Conservation (phyloP, 83 land plant species). For the Picea abies region DNA sequence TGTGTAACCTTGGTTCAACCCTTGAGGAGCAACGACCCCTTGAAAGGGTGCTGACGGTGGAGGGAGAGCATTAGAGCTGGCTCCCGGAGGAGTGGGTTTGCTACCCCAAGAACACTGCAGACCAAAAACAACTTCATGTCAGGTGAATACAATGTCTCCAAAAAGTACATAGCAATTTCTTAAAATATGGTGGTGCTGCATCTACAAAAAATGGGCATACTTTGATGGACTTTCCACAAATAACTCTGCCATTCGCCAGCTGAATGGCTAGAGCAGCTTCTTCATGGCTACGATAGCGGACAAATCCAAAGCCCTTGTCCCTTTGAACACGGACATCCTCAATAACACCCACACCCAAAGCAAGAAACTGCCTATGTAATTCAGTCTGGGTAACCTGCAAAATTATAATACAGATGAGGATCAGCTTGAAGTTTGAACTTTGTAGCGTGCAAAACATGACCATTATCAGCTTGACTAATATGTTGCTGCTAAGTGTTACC, state of each 20-base stretch:
- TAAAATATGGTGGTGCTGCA: too few relatives aligned
- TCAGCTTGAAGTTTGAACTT: not conserved
- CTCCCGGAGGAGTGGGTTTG: slow-evolving; percentile 91
- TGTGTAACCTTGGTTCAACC: slow-evolving; percentile 38
- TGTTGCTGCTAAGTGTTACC: slow-evolving; percentile 27
- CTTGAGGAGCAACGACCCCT: slow-evolving; percentile 28
- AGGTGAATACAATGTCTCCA: too few relatives aligned
- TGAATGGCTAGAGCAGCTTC: slow-evolving; percentile 97
- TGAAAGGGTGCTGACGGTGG: slow-evolving; percentile 51
- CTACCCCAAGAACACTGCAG: slow-evolving; percentile 90
- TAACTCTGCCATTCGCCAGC: slow-evolving; percentile 76
- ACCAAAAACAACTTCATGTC: not conserved
- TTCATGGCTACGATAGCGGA: slow-evolving; percentile 90
- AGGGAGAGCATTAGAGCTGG: slow-evolving; percentile 68
- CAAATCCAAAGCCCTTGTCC: slow-evolving; percentile 99
- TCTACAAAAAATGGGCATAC: slow-evolving; percentile 27
- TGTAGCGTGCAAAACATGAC: not conserved
- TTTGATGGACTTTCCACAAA: slow-evolving; percentile 90
- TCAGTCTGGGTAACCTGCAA: slow-evolving; percentile 85
- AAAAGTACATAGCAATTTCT: not conserved
- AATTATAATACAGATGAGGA: slow-evolving; percentile 1
- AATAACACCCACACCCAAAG: slow-evolving; percentile 86
- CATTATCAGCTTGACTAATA: not conserved
- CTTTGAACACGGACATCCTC: slow-evolving; percentile 96
- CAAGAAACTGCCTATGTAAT: slow-evolving; percentile 85